A percentile compares a stretch with the other conserved stretches of the same genome.
These are phyloP conservation scores for Ogataea paradorogensis DNA, from an alignment of 805 yeast genomes.

Conservation along the genomic window DNA sequence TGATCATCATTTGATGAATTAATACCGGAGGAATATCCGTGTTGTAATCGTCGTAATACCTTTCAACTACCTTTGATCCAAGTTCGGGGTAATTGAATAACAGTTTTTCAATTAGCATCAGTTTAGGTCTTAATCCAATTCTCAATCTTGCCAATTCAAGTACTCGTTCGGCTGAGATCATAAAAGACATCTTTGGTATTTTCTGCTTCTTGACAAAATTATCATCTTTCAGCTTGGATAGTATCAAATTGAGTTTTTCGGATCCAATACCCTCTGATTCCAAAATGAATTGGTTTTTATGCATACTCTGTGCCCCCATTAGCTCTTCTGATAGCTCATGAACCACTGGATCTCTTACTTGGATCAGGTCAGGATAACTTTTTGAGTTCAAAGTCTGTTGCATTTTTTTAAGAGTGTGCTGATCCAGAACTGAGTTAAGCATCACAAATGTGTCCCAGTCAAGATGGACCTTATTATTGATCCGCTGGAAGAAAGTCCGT, in stretches of 20 bases:
- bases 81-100: conserved; percentile 15
- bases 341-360: conserved; percentile 4
- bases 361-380: background rate
- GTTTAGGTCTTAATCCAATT: conserved; percentile 20
- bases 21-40: conserved; percentile 24
- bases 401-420: conserved; percentile 1
- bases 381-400: background rate
- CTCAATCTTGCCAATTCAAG: conserved; percentile 12
- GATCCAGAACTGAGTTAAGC: conserved; percentile 7
- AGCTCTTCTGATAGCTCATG: conserved; percentile 10
- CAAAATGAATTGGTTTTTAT: background rate
- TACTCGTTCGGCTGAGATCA: conserved; percentile 1
- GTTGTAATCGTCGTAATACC: conserved; percentile 22
- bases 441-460: conserved; percentile 7
- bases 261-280: conserved; percentile 3
- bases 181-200: background rate
- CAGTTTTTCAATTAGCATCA: conserved; percentile 18
- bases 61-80: conserved; percentile 13
- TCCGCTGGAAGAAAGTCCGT: background rate
- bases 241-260: conserved; percentile 8
- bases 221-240: conserved; percentile 9
- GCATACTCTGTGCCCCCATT: background rate
- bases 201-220: background rate
- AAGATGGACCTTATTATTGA: background rate
- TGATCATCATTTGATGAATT: conserved; percentile 27